These are phyloP conservation scores for Leccinellum luteum DNA, from an alignment of 768 basidiomycete genomes.

Conservation along the genomic window DNA sequence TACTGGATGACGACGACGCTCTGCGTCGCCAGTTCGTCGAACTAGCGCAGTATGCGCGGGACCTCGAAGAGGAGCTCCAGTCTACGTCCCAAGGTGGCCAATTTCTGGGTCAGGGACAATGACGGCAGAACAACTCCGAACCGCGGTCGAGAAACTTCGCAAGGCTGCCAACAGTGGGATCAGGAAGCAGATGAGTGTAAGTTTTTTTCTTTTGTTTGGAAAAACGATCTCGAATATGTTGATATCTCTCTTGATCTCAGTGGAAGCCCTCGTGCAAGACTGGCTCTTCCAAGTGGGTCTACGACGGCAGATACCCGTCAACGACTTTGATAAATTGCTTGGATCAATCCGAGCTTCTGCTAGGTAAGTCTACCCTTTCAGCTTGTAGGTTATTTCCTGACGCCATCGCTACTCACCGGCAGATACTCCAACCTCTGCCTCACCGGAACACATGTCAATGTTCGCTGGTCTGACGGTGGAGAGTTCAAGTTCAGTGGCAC, in stretches of 20 bases:
- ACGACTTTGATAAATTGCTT: slow-evolving; percentile 35
- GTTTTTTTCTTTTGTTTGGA: neutral
- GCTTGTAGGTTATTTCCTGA: neutral
- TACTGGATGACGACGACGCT: slow-evolving; percentile 35
- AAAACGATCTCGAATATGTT: neutral
- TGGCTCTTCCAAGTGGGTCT: slow-evolving; percentile 46
- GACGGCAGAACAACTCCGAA: slow-evolving; percentile 38
- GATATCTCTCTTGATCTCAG: slow-evolving; percentile 23
- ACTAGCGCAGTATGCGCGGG: slow-evolving; percentile 34
- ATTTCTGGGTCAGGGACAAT: slow-evolving; percentile 28
- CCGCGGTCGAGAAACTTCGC: slow-evolving; percentile 43
- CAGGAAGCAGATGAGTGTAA: slow-evolving; percentile 47
- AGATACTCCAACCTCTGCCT: slow-evolving; percentile 42
- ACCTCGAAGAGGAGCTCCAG: slow-evolving; percentile 31
- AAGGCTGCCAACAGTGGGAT: slow-evolving; percentile 48
- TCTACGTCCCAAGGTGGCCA: slow-evolving; percentile 8
- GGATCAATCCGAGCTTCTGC: slow-evolving; percentile 35
- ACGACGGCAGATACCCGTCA: slow-evolving; percentile 43
- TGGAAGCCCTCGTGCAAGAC: slow-evolving; percentile 52
- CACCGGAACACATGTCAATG: slow-evolving; percentile 40
- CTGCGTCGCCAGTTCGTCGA: slow-evolving; percentile 27
- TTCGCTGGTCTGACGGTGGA: slow-evolving; percentile 47
- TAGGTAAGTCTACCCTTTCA: slow-evolving; percentile 29
- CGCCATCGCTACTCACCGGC: neutral
- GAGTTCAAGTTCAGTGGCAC: slow-evolving; percentile 57